Evolutionary conservation across 2,329 filamentous ascomycete genomes (phyloP), one percentile per base, ranked within the genome.

Genomic region (Cadophora malorum): DNA sequence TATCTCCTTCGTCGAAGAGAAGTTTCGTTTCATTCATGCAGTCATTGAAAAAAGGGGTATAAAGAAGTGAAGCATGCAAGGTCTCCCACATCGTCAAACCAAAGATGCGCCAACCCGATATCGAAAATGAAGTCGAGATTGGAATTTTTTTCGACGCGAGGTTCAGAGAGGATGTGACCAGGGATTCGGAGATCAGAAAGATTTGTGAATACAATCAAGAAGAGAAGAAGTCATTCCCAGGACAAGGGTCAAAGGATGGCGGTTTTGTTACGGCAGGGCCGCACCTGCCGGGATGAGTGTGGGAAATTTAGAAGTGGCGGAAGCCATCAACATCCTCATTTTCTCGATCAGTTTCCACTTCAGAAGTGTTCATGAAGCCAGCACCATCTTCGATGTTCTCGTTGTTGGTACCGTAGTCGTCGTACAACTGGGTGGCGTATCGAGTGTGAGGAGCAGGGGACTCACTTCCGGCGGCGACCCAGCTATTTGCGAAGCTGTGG

Each of bases 101-200:
- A 62, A 33, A 50, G 10, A 50, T 31, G 41, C 33, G 23, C 38
- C 58, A 61, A 61, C 47, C 59, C 66, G 33, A 5, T 64, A 55
- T 64, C 61, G 62, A 64, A 21, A 56, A 50, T 35, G 33, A 59
- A 41, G 35, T 19, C 21, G 56, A 59, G 8, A 35, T 12, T 45
- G 35, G 35, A 59, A 35, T 35, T 41, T 45, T 9, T 25, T 41
- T 21, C 25, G 56, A 59, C 35, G 56, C 33, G 21, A 64, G 53
- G 41, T 50, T 49, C 47, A 53, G 63, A 45, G 31, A 25, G 53
- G n/a, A 14, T 38, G 9, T 25, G 60, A 52, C 49, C 61, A 70
- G 55, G 66, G 62, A 70, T 69, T 67, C 65, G 60, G 62, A 23
- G 63, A 56, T 64, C 60, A 64, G 69, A 69, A 70, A 56, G 7